Evolutionary conservation across 1,284 basidiomycete species (phyloP).

Genomic region (Cystobasidium slooffiae): DNA sequence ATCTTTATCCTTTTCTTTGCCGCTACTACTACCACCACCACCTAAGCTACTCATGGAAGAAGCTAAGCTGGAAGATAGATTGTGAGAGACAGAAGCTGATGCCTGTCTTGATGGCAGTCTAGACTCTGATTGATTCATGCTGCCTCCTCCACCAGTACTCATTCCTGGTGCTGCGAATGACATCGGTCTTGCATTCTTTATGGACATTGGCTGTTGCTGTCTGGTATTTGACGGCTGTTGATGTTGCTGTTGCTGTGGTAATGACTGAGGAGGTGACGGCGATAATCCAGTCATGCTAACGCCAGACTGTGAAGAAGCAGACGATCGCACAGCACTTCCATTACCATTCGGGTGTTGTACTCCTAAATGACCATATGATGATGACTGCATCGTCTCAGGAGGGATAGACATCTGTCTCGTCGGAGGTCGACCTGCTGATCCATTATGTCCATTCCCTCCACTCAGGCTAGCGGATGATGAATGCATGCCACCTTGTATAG

Average conservation of each 20-base stretch:
- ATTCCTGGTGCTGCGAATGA: slow-evolving; percentile 7
- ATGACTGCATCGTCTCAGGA: neutral
- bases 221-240: neutral
- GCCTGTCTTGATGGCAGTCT: slow-evolving; percentile 7
- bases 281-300: neutral
- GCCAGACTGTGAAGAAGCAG: slow-evolving; percentile 13
- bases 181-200: slow-evolving; percentile 16
- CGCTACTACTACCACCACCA: neutral
- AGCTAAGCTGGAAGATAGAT: slow-evolving; percentile 4
- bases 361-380: neutral
- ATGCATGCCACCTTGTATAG: neutral
- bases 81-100: slow-evolving; percentile 20
- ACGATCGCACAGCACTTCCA: slow-evolving; percentile 1
- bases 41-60: slow-evolving; percentile 7
- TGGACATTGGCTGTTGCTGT: neutral
- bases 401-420: slow-evolving; percentile 29
- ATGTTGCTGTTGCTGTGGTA: neutral
- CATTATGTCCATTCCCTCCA: neutral
- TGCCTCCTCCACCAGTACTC: neutral
- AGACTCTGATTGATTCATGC: neutral
- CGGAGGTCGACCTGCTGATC: slow-evolving; percentile 23
- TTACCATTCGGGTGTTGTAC: slow-evolving; percentile 5
- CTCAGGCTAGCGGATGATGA: neutral
- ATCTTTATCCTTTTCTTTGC: slow-evolving; percentile 42
- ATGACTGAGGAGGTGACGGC: neutral